Percentiles rank a stretch among this genome's conserved stretches.
Evolutionary conservation across 306 rosid genomes (phyloP).

Genomic region (Gastrolobium villosum): DNA sequence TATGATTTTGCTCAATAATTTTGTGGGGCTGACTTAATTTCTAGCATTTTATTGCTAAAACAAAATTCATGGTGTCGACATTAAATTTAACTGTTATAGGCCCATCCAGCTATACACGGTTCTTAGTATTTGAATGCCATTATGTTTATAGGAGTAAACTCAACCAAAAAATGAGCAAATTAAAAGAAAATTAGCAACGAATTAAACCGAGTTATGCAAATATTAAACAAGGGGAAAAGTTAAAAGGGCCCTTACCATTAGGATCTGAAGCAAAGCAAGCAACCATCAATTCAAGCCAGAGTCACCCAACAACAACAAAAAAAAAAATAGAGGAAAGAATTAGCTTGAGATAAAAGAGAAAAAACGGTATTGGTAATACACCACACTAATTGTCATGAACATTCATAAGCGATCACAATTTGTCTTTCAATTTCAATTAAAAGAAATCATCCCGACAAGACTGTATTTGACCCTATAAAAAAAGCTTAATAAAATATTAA

Average conservation of each 20-base stretch:
- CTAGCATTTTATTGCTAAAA: neutral
- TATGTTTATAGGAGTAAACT: conserved; percentile 9
- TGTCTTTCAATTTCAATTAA: conserved; percentile 6
- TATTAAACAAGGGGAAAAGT: neutral
- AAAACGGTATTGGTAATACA: neutral
- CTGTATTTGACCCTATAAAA: neutral
- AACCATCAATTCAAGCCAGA: conserved; percentile 44
- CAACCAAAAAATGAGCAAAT: conserved; percentile 8
- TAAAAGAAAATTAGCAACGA: neutral
- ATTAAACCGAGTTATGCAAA: neutral
- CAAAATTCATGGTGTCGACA: conserved; percentile 15
- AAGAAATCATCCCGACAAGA: neutral
- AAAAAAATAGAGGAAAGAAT: neutral
- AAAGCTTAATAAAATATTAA: neutral
- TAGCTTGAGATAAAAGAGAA: conserved; percentile 4
- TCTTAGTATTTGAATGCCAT: neutral
- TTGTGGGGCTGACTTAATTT: conserved; percentile 29
- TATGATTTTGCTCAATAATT: neutral
- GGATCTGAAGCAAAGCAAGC: conserved; percentile 79
- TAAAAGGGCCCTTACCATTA: conserved; percentile 66
- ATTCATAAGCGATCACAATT: neutral
- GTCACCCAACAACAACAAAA: conserved; percentile 16
- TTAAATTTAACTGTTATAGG: neutral
- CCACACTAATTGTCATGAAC: neutral
- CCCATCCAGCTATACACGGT: neutral